These are phyloP conservation scores for Microdochium nivale DNA, from an alignment of 2,329 filamentous ascomycete species.

Conservation along the genomic window DNA sequence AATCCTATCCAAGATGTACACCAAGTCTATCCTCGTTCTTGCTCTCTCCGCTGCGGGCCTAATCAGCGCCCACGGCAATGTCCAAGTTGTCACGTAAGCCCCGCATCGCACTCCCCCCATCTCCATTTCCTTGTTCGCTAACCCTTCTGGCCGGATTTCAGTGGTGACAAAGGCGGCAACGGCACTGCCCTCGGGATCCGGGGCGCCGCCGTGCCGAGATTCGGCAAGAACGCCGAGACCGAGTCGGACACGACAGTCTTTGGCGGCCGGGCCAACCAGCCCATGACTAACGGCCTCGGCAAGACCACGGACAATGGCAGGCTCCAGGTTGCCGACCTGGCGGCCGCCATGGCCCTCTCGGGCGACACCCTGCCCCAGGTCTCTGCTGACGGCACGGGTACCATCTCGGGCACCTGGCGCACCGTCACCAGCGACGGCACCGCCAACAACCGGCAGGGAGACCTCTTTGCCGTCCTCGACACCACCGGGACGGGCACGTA, in stretches of 20 bases:
- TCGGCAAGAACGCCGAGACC: slow-evolving; percentile 14
- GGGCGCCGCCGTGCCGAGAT: slow-evolving; percentile 11
- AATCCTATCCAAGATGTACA: slow-evolving; percentile 5
- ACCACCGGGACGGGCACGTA: slow-evolving; percentile 8
- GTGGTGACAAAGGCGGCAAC: slow-evolving; percentile 10
- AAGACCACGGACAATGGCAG: slow-evolving; percentile 11
- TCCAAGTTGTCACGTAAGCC: slow-evolving; percentile 4
- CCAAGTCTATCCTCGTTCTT: slow-evolving; percentile 5
- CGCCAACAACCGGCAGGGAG: neutral
- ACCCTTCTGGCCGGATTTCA: neutral
- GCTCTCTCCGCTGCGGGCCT: slow-evolving; percentile 1
- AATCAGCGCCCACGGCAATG: slow-evolving; percentile 8
- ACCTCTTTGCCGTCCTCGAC: slow-evolving; percentile 11
- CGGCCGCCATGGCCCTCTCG: slow-evolving; percentile 7
- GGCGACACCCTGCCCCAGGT: slow-evolving; percentile 12
- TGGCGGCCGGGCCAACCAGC: slow-evolving; percentile 4
- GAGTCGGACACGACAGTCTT: slow-evolving; percentile 19
- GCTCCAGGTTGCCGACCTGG: slow-evolving; percentile 4
- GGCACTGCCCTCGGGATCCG: slow-evolving; percentile 9
- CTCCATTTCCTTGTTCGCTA: neutral
- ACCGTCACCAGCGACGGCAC: slow-evolving; percentile 12
- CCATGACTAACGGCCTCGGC: slow-evolving; percentile 8
- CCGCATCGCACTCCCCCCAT: neutral
- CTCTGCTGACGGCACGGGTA: slow-evolving; percentile 3
- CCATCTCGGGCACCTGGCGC: slow-evolving; percentile 11